phyloP scores from a whole-genome alignment of 1,284 basidiomycete species.

The Inonotus obliquus region DNA sequence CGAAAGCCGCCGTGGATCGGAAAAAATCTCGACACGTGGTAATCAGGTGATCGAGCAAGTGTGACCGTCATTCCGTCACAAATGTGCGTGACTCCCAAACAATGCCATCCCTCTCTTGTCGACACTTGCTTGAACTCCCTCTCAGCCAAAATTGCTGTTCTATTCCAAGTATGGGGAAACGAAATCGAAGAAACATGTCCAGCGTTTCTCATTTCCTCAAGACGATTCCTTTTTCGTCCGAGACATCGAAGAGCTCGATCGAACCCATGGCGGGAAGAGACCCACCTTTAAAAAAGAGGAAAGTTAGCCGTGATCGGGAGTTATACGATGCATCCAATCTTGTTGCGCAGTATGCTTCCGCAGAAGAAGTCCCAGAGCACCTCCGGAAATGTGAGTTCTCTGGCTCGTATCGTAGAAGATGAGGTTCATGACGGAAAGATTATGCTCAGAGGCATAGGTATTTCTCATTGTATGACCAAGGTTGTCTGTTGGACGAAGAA shows the following conservation, averaged over 20 bases:
- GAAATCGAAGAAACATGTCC: slow-evolving; percentile 8
- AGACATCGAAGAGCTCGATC: neutral
- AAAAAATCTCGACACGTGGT: no score
- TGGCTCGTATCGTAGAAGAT: slow-evolving; percentile 2
- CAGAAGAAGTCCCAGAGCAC: slow-evolving; percentile 65
- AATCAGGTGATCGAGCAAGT: no score
- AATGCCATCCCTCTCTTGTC: no score
- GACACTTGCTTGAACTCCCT: neutral
- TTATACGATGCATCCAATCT: slow-evolving; percentile 66
- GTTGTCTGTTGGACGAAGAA: slow-evolving; percentile 78
- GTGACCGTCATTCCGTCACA: no score
- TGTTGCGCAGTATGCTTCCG: slow-evolving; percentile 62
- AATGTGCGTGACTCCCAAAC: no score
- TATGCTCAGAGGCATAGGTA: slow-evolving; percentile 79
- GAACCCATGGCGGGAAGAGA: no score
- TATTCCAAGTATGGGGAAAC: neutral
- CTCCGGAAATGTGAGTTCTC: slow-evolving; percentile 73
- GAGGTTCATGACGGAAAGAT: slow-evolving; percentile 45
- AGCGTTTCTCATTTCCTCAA: slow-evolving; percentile 10
- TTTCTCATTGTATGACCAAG: slow-evolving; percentile 77
- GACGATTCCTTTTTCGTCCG: neutral
- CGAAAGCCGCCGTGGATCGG: no score
- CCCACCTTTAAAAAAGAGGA: slow-evolving; percentile 30
- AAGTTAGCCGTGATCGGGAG: slow-evolving; percentile 29
- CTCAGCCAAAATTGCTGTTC: neutral